Base-by-base conservation (phyloP, 108 stramenopile species). In the Nannochloropsis gaditana region DNA sequence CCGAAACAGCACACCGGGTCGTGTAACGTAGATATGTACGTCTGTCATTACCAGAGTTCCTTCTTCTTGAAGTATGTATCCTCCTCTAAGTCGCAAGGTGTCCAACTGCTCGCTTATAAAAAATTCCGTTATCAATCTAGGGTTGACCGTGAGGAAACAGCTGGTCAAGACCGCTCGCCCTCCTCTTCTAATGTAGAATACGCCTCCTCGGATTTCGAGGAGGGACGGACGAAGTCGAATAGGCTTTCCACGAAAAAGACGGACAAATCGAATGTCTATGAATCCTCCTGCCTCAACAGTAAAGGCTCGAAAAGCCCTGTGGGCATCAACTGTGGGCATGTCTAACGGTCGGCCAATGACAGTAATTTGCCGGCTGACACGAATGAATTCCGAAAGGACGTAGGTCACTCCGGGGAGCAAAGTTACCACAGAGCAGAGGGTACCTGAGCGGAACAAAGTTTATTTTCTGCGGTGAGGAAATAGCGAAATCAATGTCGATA, bases 11-110 rank as follows among this genome's bases (percentile, higher is more conserved):
- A 73, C 59, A 8, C 59, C 59, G 5, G 59, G 59, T n/a, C 59
- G 59, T n/a, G 59, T 73, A 15, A 73, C 59, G 59, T 73, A 73
- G 59, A 73, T n/a, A 73, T 73, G 59, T 2, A n/a, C 15, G 59
- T 73, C 59, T 73, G 59, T 73, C 59, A 73, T n/a, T 73, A n/a
- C n/a, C 2, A 73, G n/a, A n/a, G 59, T 73, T n/a, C 59, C 47
- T 50, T 50, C 47, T 50, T 50, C 47, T 50, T 50, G 47, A 10
- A 50, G 47, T 11, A 50, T 50, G 47, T 50, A 50, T 10, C 47
- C 47, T 50, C 47, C 47, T 15, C 10, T 11, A 50, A 50, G 47
- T 15, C 47, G 47, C 15, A 50, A 10, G 11, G 47, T 50, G 47
- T 10, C 47, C 47, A 11, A 15, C 11, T 15, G 10, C 47, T 50